Evolutionary conservation across 495 filamentous ascomycete species (phyloP), one percentile per base, ranked within the genome.

Genomic region (Penicillium samsonianum): DNA sequence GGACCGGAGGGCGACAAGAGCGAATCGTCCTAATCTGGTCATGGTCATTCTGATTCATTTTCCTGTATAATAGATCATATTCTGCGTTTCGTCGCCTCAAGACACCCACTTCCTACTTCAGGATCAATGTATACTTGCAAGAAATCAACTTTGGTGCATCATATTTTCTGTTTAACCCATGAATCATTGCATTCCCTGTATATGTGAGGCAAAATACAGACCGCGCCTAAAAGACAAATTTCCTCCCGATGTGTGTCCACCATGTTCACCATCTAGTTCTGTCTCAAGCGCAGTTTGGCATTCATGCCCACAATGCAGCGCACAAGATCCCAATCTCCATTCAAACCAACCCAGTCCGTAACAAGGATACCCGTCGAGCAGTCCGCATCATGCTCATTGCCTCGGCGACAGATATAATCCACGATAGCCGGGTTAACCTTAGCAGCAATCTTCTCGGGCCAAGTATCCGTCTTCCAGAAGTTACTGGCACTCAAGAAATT

Each of bases 291-390:
- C 66, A 95, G 68, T 64, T 81, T 88, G 19, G 84, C 84, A 68
- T 98, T 98, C 90, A 94, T 92, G 16, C 90, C 92, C 6, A 97
- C 88, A 65, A 96, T 86, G 70, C 89, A 87, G 63, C 89, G 84
- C 40, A 95, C 86, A 17, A 98, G 76, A 73, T 96, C 92, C 95
- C 95, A 98, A 74, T 98, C 90, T 0, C 90, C 94, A 59, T 88
- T 79, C 47, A 85, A 73, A 1, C 94, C 94, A 58, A 96, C 92
- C 90, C 89, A 96, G 70, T 98, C 94, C 46, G 86, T 91, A 28
- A 98, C 90, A 25, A 98, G 85, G 53, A 98, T 85, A 22, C 95
- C 94, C n/a, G 92, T 96, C 11, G 83, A 82, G 45, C 88, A 91
- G 69, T 96, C 90, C 11, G 90, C 88, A 22, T 58, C 76, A 57